Conservation (phyloP, 2,329 filamentous ascomycete species). For the Orbilia javanica region DNA sequence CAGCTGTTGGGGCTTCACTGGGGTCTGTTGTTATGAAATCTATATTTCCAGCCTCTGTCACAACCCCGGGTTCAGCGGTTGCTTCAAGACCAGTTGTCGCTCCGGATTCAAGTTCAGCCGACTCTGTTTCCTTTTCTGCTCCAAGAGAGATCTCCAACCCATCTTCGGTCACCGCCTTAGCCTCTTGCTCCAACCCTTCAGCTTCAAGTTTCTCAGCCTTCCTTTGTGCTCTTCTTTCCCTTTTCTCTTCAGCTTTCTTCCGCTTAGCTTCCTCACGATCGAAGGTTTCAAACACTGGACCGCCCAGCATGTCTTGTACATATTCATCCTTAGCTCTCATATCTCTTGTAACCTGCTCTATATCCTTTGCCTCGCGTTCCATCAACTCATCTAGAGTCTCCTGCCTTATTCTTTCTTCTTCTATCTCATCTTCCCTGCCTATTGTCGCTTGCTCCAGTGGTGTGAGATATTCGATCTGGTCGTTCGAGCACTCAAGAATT, state of each 20-base stretch:
- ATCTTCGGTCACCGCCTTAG: background rate
- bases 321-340: background rate
- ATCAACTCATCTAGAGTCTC: background rate
- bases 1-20: background rate
- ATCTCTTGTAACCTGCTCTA: background rate
- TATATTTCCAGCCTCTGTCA: background rate
- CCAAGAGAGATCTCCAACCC: background rate
- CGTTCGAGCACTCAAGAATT: slow-evolving; percentile 36
- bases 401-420: background rate
- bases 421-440: slow-evolving; percentile 35
- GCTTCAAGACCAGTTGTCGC: background rate
- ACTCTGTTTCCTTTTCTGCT: too few relatives aligned
- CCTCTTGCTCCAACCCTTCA: background rate
- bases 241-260: background rate
- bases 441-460: slow-evolving; percentile 33
- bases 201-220: background rate
- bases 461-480: slow-evolving; percentile 50
- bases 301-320: background rate
- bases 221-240: background rate
- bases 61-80: background rate
- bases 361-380: slow-evolving; percentile 7
- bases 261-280: background rate
- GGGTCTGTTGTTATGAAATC: background rate
- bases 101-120: background rate
- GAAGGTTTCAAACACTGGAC: background rate